A percentile compares a stretch with the other conserved stretches of the same genome.
These are phyloP conservation scores for Phytophthora pini DNA, from an alignment of 352 stramenopile species.

Conservation along the genomic window DNA sequence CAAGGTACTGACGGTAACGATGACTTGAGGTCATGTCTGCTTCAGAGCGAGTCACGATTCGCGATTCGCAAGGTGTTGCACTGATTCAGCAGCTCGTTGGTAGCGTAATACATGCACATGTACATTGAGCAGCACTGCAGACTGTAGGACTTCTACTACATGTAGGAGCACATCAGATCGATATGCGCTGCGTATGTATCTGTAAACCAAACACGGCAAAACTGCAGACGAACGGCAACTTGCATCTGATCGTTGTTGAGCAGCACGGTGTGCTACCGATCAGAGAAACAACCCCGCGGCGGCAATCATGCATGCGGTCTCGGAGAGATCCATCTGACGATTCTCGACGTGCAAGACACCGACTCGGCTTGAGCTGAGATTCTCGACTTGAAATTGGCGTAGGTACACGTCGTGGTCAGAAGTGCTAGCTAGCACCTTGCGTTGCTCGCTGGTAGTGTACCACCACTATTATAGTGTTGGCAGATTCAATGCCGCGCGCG, in stretches of 20 bases:
- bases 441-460: too few species aligned
- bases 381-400: too few species aligned
- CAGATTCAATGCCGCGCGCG: not conserved
- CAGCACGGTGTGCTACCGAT: not conserved
- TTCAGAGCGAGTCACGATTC: too few species aligned
- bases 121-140: not conserved
- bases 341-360: too few species aligned
- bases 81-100: conserved; percentile 4
- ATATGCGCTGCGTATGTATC: not conserved
- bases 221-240: conserved; percentile 17
- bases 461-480: too few species aligned
- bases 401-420: not conserved
- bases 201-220: conserved; percentile 21
- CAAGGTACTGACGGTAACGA: too few species aligned
- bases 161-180: not conserved
- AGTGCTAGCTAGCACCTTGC: too few species aligned
- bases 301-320: too few species aligned
- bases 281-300: conserved; percentile 2
- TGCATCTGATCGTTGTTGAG: conserved; percentile 19
- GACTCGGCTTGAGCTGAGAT: too few species aligned
- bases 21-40: too few species aligned
- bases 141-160: not conserved
- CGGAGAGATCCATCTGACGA: too few species aligned
- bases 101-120: too few species aligned
- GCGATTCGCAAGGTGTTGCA: conserved; percentile 7